These are phyloP conservation scores for Chiua virens DNA, from an alignment of 768 basidiomycete species.

Conservation along the genomic window DNA sequence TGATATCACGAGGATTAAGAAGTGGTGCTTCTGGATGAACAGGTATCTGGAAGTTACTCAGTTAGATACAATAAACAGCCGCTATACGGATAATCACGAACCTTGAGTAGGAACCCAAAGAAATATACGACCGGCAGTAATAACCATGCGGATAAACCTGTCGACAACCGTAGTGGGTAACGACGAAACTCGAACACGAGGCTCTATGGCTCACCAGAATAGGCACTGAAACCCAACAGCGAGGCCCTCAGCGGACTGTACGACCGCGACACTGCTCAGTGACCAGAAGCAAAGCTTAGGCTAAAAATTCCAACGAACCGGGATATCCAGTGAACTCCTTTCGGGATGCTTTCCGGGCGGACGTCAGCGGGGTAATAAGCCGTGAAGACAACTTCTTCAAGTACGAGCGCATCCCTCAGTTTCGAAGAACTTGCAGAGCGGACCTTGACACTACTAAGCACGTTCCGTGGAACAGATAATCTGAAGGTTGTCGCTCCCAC, in stretches of 20 bases:
- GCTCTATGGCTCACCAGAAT: constrained; percentile 39
- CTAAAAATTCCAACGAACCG: constrained; percentile 39
- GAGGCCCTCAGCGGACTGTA: constrained; percentile 43
- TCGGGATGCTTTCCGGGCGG: constrained; percentile 23
- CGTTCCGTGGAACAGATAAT: constrained; percentile 40
- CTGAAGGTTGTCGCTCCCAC: constrained; percentile 63
- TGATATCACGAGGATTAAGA: constrained; percentile 28
- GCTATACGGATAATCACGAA: constrained; percentile 15
- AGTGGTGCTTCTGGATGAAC: constrained; percentile 56
- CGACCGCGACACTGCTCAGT: constrained; percentile 4
- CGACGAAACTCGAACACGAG: neutral
- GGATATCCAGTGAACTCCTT: constrained; percentile 56
- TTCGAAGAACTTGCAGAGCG: constrained; percentile 22
- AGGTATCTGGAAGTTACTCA: constrained; percentile 45
- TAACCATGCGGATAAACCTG: constrained; percentile 30
- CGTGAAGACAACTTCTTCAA: constrained; percentile 66
- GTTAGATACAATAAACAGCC: neutral
- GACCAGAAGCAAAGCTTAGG: neutral
- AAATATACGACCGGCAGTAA: constrained; percentile 50
- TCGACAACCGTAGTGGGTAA: neutral
- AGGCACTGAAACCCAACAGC: constrained; percentile 48
- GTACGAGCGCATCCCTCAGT: constrained; percentile 43
- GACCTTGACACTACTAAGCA: constrained; percentile 44
- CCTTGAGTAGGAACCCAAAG: constrained; percentile 51
- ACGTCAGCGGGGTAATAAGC: constrained; percentile 62